Base-by-base conservation (phyloP, 768 basidiomycete genomes). In the Collybia sp. region DNA sequence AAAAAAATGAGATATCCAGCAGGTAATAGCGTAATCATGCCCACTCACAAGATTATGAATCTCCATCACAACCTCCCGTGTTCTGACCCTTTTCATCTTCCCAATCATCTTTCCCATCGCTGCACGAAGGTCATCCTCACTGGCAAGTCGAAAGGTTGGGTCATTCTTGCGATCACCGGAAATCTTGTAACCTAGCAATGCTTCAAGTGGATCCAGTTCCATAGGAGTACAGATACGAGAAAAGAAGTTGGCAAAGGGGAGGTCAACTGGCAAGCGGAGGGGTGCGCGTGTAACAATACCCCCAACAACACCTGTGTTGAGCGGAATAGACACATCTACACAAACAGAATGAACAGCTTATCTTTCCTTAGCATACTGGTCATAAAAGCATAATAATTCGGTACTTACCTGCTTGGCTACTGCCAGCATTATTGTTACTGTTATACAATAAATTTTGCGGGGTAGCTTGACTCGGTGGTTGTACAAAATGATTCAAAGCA, bases 1-100 rank as follows among this genome's bases (percentile, higher is more conserved):
- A 44, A 1, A 44, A 20, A 25, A 16, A 16, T 2, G 18, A 33
- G 17, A 17, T 5, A 12, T 43, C n/a, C n/a, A n/a, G n/a, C n/a
- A 44, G 25, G 25, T 25, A 25, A 25, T 8, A 25, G 25, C 8
- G 8, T 25, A 25, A 25, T 8, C 25, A 25, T 25, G 25, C 8
- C n/a, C n/a, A 25, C 25, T 25, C 17, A 44, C 43, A 8, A 48
- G 43, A 20, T 43, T 48, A 44, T 44, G 31, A 16, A 48, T 48
- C 33, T 48, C 47, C 19, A 48, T 30, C 18, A 48, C 20, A 34
- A 48, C 43, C 19, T 48, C 42, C 10, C 42, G 12, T 5, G 47
- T 48, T 20, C 47, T n/a, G 6, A 34, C 47, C 11, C 42, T 19
- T 18, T 44, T 43, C 15, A 48, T 45, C 19, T 48, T 48, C 6